Evolutionary conservation across 1,284 basidiomycete species (phyloP), one percentile per base, ranked within the genome.

Genomic region (Ceratobasidium theobromae): DNA sequence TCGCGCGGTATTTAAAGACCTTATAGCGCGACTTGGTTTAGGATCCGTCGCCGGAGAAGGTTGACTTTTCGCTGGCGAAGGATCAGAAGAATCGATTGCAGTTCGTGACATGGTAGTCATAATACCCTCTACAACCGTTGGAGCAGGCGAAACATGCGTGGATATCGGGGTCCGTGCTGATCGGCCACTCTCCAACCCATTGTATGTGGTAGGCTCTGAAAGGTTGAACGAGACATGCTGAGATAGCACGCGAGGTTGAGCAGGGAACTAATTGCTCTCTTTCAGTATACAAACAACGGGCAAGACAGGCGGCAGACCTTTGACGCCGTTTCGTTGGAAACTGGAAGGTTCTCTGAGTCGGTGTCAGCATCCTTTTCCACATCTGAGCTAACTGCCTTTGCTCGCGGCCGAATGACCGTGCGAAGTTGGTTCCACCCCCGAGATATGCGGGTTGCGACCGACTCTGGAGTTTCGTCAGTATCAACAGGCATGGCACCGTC

Each of bases 401-500:
- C 38, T n/a, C n/a, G n/a, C n/a, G n/a, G n/a, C 18, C 18, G 33
- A 46, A 51, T 33, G 45, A 12, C 14, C 16, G 18, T 28, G 23
- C 21, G 28, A 4, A 52, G 27, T 11, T 28, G 4, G 12, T 14
- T n/a, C 52, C 67, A 45, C 16, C 41, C n/a, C 2, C 33, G 48
- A 58, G 49, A 25, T 74, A 68, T 6, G 77, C 67, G n/a, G 68
- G 65, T 35, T 65, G 70, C 4, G 76, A 21, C 27, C 30, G 41
- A 35, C 45, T 68, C 71, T 60, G 78, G 77, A 4, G 86, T 75
- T n/a, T n/a, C n/a, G 65, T 83, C 80, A 30, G 84, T 81, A 1
- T 86, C 75, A 53, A 87, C 85, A 0, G 86, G 84, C 25, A 33
- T 33, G 49, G 49, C 11, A n/a, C 30, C 30, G 18, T 45, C 87